Conservation (phyloP, 208 protist species). For the Acanthamoeba rhysodes region DNA sequence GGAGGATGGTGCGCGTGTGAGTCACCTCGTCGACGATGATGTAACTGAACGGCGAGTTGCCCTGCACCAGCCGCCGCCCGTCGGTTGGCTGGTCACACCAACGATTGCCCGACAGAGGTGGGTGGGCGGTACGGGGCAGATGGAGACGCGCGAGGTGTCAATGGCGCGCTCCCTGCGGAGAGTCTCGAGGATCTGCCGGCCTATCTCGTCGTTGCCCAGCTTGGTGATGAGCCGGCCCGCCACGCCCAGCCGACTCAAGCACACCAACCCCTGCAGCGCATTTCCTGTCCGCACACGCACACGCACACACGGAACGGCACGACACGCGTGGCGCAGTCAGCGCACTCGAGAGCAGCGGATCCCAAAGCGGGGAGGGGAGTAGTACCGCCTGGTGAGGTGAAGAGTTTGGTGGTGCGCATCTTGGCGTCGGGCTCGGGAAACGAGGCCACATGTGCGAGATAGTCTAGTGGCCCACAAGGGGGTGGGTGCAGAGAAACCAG, state of each 20-base stretch:
- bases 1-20: slow-evolving; percentile 28
- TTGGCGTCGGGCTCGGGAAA: slow-evolving; percentile 35
- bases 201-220: slow-evolving; percentile 43
- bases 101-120: background rate
- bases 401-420: slow-evolving; percentile 62
- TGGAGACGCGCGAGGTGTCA: slow-evolving; percentile 9
- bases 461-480: background rate
- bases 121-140: background rate
- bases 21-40: slow-evolving; percentile 55
- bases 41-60: slow-evolving; percentile 61
- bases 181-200: slow-evolving; percentile 41
- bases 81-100: background rate
- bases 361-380: background rate
- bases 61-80: background rate
- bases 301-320: no score
- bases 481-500: background rate
- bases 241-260: slow-evolving; percentile 36
- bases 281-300: background rate
- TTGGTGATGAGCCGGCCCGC: slow-evolving; percentile 41
- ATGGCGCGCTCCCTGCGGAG: slow-evolving; percentile 20
- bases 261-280: slow-evolving; percentile 35
- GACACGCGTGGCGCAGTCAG: background rate
- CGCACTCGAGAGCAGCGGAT: background rate
- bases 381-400: slow-evolving; percentile 23
- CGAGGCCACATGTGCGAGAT: slow-evolving; percentile 18